A percentile compares a stretch with the other conserved stretches of the same genome.
Evolutionary conservation across 2,329 filamentous ascomycete genomes (phyloP).

Genomic region (Volutella citrinella): DNA sequence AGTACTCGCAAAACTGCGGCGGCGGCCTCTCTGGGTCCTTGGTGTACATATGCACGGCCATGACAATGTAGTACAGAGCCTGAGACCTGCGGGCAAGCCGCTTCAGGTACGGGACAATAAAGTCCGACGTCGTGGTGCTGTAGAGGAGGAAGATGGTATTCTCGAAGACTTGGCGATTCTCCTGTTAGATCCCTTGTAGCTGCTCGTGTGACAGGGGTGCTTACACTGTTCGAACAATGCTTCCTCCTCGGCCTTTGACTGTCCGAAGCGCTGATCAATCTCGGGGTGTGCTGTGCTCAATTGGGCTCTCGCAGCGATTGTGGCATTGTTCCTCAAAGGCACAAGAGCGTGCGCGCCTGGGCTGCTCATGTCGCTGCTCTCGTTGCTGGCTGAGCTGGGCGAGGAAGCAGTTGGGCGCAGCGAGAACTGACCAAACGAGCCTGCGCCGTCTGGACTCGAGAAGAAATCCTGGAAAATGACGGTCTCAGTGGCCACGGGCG

Average conservation of each 20-base stretch:
- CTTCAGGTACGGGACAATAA: conserved; percentile 5
- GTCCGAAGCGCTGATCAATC: background rate
- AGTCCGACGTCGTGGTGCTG: conserved; percentile 10
- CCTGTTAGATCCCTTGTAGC: conserved; percentile 1
- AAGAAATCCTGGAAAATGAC: too few species aligned
- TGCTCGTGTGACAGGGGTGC: background rate
- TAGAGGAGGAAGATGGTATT: conserved; percentile 12
- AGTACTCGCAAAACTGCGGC: conserved; percentile 7
- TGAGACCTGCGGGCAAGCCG: conserved; percentile 6
- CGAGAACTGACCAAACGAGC: too few species aligned
- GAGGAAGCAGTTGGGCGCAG: too few species aligned
- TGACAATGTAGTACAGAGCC: conserved; percentile 8
- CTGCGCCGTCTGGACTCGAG: too few species aligned
- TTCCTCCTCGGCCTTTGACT: background rate
- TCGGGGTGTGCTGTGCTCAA: too few species aligned
- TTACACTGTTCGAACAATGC: background rate
- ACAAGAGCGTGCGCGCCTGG: too few species aligned
- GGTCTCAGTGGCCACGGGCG: too few species aligned
- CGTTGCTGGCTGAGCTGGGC: background rate
- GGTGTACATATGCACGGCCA: conserved; percentile 13
- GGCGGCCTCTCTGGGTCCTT: conserved; percentile 6
- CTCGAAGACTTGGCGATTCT: conserved; percentile 9
- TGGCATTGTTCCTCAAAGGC: too few species aligned
- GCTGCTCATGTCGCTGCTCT: background rate
- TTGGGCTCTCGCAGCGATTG: too few species aligned